These are phyloP conservation scores for Vigna unguiculata DNA, from an alignment of 306 rosid species.

Conservation along the genomic window DNA sequence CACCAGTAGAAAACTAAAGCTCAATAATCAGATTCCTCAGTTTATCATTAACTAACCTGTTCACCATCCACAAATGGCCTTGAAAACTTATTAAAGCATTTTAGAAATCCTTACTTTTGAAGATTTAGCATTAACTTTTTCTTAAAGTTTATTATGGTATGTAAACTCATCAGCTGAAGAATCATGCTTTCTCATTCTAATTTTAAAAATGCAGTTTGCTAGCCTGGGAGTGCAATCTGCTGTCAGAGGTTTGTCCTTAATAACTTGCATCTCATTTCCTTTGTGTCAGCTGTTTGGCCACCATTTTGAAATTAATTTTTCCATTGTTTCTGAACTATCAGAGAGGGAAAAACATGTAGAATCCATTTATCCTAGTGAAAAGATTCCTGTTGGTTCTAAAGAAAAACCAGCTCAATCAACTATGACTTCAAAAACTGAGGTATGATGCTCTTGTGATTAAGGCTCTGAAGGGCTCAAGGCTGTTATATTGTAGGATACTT, in stretches of 20 bases:
- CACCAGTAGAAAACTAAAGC: too few species aligned
- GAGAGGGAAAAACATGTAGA: constrained; percentile 34
- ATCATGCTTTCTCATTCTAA: constrained; percentile 39
- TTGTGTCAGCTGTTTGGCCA: constrained; percentile 13
- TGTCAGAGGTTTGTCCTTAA: constrained; percentile 59
- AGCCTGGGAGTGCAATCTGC: constrained; percentile 62
- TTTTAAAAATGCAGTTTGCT: constrained; percentile 59
- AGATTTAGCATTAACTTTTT: too few species aligned
- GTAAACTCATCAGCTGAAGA: constrained; percentile 35
- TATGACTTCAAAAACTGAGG: constrained; percentile 59
- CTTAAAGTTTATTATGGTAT: constrained; percentile 40
- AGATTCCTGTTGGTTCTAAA: constrained; percentile 47
- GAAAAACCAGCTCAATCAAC: constrained; percentile 58
- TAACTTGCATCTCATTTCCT: constrained; percentile 28
- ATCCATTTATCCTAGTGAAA: constrained; percentile 40
- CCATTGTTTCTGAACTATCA: constrained; percentile 43
- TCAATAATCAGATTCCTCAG: too few species aligned
- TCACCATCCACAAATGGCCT: too few species aligned
- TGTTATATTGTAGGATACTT: constrained; percentile 5
- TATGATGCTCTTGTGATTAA: constrained; percentile 41
- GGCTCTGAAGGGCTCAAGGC: not conserved
- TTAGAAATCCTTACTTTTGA: too few species aligned
- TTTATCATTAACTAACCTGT: too few species aligned
- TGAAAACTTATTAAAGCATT: too few species aligned
- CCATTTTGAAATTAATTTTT: constrained; percentile 34